Evolutionary conservation across 1,284 basidiomycete species (phyloP), one percentile per base, ranked within the genome.

Genomic region (Veloboletus limbatus): DNA sequence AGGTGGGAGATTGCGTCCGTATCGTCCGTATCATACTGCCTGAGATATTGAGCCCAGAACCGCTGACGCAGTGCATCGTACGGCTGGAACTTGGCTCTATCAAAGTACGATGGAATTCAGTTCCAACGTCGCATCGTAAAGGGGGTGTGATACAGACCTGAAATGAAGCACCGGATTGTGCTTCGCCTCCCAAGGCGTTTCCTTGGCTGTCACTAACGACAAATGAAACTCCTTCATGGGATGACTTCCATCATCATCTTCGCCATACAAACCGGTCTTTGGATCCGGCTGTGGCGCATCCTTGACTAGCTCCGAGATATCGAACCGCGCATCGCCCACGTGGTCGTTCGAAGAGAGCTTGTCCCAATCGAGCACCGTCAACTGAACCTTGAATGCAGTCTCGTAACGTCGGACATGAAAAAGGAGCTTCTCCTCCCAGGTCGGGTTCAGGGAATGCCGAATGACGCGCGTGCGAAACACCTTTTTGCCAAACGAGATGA

Each of bases 401-500:
- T 99, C 96, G 59, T 94, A 91, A 7, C 85, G 74, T 20, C 92
- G 81, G 4, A 98, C 95, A 65, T 97, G 95, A 75, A 98, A 97
- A 17, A 97, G 76, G 2, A 99, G 75, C 67, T 96, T 96, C 69
- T 98, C 94, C 56, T 98, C 89, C 92, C 95, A 99, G 0, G 79
- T 76, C 0, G 96, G 96, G 63, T 92, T 93, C 51, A 93, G 79
- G 11, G 84, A 88, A 65, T 95, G 92, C 9, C 92, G 81, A 51
- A 94, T 87, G 22, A 94, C 85, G 36, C 92, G 85, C 0, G 94
- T 97, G 4, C 95, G 79, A 71, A 97, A 98, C 9, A 98, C 91
- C 68, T 97, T 97, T 70, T 96, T 95, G 28, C 94, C 91, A 56
- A 99, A 98, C 3, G 92, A 94, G 54, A 95, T 81, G 54, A 99